Conservation (phyloP, 2,329 filamentous ascomycete genomes). For the Phialophora chinensis region DNA sequence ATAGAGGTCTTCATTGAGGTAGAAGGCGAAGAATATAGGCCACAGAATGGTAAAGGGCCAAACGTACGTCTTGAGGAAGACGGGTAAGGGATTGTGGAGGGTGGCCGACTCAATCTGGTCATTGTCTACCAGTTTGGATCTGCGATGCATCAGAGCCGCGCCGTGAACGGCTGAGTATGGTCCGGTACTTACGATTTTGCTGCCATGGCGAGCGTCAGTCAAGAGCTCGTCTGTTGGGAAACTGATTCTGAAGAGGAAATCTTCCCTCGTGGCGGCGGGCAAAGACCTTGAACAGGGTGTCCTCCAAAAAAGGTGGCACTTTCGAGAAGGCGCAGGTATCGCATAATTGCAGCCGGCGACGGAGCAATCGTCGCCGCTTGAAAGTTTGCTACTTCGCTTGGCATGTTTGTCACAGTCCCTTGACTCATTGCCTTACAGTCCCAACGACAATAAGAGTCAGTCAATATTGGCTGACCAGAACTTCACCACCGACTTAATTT, state of each 20-base stretch:
- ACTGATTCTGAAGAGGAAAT: conserved; percentile 12
- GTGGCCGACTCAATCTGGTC: conserved; percentile 85
- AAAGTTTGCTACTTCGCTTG: conserved; percentile 11
- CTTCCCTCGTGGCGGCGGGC: conserved; percentile 21
- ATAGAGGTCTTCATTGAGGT: conserved; percentile 82
- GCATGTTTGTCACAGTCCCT: conserved; percentile 6
- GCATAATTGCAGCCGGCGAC: not conserved
- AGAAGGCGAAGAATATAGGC: conserved; percentile 89
- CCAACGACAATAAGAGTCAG: conserved; percentile 1
- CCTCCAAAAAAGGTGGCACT: conserved; percentile 28
- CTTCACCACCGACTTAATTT: not conserved
- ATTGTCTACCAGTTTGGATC: conserved; percentile 76
- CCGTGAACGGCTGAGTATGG: not conserved
- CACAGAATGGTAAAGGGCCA: conserved; percentile 93
- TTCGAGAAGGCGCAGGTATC: conserved; percentile 11
- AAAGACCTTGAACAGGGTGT: conserved; percentile 33
- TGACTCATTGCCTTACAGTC: conserved; percentile 5
- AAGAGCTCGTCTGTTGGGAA: conserved; percentile 37
- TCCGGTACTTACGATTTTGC: conserved; percentile 27
- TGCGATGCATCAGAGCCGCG: conserved; percentile 19
- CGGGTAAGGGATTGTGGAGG: conserved; percentile 83
- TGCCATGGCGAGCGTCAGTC: conserved; percentile 40
- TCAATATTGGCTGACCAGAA: not conserved
- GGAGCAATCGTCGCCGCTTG: conserved; percentile 4
- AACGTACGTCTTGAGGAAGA: conserved; percentile 83